These are phyloP conservation scores for Kwoniella europaea DNA, from an alignment of 768 basidiomycete genomes.

Conservation along the genomic window DNA sequence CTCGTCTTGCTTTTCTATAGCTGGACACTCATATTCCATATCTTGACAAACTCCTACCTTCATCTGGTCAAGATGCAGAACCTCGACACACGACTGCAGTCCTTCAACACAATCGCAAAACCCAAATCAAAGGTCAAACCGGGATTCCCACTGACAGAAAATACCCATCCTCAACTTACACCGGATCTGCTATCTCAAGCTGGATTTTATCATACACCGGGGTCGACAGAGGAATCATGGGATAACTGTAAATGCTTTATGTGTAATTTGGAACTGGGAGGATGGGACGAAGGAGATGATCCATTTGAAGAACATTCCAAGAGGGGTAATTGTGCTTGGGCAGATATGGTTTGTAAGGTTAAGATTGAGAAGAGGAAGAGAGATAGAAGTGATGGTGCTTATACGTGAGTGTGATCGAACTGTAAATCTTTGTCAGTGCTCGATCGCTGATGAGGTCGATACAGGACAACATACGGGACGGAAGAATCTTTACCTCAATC, in stretches of 20 bases:
- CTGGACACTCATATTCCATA: neutral
- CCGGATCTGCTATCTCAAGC: conserved; percentile 79
- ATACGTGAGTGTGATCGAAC: conserved; percentile 13
- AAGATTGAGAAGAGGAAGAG: conserved; percentile 51
- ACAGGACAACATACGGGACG: conserved; percentile 24
- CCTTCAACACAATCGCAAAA: conserved; percentile 70
- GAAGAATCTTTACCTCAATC: conserved; percentile 46
- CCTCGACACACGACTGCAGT: conserved; percentile 67
- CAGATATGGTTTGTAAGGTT: conserved; percentile 74
- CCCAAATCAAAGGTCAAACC: conserved; percentile 60
- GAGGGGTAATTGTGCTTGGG: conserved; percentile 85
- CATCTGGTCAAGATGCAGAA: conserved; percentile 41
- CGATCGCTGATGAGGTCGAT: neutral
- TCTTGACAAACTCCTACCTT: neutral
- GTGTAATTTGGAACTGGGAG: conserved; percentile 78
- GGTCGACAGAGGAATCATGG: conserved; percentile 65
- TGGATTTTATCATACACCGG: conserved; percentile 83
- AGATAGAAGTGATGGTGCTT: conserved; percentile 26
- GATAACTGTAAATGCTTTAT: conserved; percentile 77
- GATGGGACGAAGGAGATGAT: conserved; percentile 85
- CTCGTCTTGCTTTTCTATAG: neutral
- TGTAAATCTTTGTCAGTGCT: neutral
- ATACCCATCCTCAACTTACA: conserved; percentile 67
- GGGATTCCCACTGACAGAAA: conserved; percentile 73
- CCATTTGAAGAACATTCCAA: conserved; percentile 80